Percentiles rank a stretch among this genome's conserved stretches.
Evolutionary conservation across 768 basidiomycete species (phyloP).

Genomic region (Serpula lacrymans): DNA sequence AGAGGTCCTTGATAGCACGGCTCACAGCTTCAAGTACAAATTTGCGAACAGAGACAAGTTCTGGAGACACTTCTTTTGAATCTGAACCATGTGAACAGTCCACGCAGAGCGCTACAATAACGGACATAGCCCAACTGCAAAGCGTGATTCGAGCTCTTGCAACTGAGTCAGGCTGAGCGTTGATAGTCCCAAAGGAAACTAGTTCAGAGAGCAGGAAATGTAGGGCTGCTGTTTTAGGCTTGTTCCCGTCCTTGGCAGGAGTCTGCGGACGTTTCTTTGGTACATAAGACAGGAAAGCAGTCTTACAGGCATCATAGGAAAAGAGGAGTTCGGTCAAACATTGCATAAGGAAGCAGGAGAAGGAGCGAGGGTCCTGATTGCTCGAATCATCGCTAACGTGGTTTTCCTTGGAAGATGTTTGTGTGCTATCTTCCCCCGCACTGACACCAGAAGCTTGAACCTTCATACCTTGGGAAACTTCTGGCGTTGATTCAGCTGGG

Average conservation of each 20-base stretch:
- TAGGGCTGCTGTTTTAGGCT: conserved; percentile 62
- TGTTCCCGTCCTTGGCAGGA: conserved; percentile 64
- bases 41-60: conserved; percentile 88
- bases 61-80: conserved; percentile 70
- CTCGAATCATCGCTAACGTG: conserved; percentile 14
- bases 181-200: conserved; percentile 71
- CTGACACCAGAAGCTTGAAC: conserved; percentile 4
- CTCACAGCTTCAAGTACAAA: conserved; percentile 87
- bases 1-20: conserved; percentile 80
- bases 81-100: conserved; percentile 69
- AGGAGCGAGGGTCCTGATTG: conserved; percentile 38
- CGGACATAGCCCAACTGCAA: conserved; percentile 86
- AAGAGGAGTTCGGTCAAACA: conserved; percentile 89
- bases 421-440: conserved; percentile 15
- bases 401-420: conserved; percentile 11
- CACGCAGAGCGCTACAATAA: conserved; percentile 90
- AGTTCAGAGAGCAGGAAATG: conserved; percentile 83
- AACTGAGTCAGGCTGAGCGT: conserved; percentile 53
- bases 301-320: conserved; percentile 90
- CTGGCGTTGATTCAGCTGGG: conserved; percentile 31
- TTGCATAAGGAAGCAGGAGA: conserved; percentile 85
- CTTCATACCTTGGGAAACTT: conserved; percentile 13
- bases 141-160: conserved; percentile 56
- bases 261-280: conserved; percentile 58
- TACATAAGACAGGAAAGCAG: conserved; percentile 78